A percentile compares a stretch with the other conserved stretches of the same genome.
Conservation (phyloP, 345 rosid species). For the Salix viminalis region DNA sequence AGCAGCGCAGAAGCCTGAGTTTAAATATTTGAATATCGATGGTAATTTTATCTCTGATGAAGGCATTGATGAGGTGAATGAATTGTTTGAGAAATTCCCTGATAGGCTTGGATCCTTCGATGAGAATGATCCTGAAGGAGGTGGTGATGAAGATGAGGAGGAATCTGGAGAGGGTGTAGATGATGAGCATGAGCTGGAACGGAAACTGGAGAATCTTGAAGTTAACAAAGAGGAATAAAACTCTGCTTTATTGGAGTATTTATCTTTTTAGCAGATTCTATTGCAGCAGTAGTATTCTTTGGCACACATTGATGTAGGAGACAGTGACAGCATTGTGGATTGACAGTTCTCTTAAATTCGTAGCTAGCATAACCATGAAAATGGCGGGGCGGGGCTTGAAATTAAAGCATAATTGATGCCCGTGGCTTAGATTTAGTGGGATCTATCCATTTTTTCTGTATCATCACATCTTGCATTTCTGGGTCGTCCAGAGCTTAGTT, state of each 20-base stretch:
- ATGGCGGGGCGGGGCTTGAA: conserved; percentile 4
- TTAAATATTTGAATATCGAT: conserved; percentile 61
- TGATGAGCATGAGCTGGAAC: conserved; percentile 57
- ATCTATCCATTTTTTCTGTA: not conserved
- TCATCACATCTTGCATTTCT: not conserved
- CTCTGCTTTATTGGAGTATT: not conserved
- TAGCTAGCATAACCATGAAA: conserved; percentile 11
- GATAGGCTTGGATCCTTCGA: conserved; percentile 63
- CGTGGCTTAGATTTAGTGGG: not conserved
- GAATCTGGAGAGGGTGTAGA: conserved; percentile 42
- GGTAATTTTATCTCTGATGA: conserved; percentile 77
- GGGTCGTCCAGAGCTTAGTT: not conserved
- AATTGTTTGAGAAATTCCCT: conserved; percentile 60
- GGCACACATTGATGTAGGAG: conserved; percentile 15
- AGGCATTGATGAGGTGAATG: conserved; percentile 76
- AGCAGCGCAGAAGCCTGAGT: conserved; percentile 55
- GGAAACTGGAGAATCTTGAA: conserved; percentile 66
- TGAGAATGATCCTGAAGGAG: conserved; percentile 87
- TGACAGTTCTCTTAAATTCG: conserved; percentile 16
- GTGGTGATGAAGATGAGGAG: conserved; percentile 42
- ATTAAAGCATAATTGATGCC: not conserved
- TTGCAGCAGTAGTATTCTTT: not conserved
- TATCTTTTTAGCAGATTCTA: conserved; percentile 5
- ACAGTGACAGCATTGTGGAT: conserved; percentile 23
- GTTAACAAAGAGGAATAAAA: conserved; percentile 44